Evolutionary conservation across 169 alveolate species (phyloP), one percentile per base, ranked within the genome.

Genomic region (Plasmodium yoelii): DNA sequence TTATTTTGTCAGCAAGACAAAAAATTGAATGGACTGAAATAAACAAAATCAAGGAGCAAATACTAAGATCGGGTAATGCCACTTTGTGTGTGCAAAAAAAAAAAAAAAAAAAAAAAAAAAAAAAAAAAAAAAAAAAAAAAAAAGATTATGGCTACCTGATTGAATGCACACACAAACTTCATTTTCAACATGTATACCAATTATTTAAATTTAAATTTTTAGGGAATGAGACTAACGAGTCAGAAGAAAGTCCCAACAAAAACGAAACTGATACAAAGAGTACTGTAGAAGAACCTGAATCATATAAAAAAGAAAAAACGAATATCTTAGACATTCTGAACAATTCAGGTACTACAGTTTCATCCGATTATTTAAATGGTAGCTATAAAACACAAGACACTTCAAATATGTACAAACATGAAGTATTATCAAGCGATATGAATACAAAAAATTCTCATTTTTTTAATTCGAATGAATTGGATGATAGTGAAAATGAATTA

Each of bases 21-120:
- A 80, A 80, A 65, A 47, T 80, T 42, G 90, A 80, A 46, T 80
- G 90, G 90, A 56, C 13, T 0, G 71, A 80, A 13, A 67, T 80
- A 28, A 56, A 9, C 10, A 63, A 46, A 80, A 67, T 80, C 6
- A 80, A 80, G 44, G 90, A 80, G 15, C 60, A 56, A 39, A 28
- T 80, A 8, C 64, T 80, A 10, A 18, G 44, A 6, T 59, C 73
- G 18, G 39, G 90, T 80, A 47, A 80, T 13, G 4, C n/a, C 28
- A 12, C 8, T 64, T 64, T 8, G 42, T 15, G 6, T 28, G 15
- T 28, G 12, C 42, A 28, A 8, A 12, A 18, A 60, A 60, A 60
- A 60, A 59, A 59, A 6, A 59, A 60, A 60, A 60, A 60, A 15
- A 60, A 60, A 15, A 15, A 15, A 55, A 15, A 53, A 28, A 28